A percentile compares a stretch with the other conserved stretches of the same genome.
These are phyloP conservation scores for Scedosporium apiospermum DNA, from an alignment of 2,329 filamentous ascomycete species.

Conservation along the genomic window DNA sequence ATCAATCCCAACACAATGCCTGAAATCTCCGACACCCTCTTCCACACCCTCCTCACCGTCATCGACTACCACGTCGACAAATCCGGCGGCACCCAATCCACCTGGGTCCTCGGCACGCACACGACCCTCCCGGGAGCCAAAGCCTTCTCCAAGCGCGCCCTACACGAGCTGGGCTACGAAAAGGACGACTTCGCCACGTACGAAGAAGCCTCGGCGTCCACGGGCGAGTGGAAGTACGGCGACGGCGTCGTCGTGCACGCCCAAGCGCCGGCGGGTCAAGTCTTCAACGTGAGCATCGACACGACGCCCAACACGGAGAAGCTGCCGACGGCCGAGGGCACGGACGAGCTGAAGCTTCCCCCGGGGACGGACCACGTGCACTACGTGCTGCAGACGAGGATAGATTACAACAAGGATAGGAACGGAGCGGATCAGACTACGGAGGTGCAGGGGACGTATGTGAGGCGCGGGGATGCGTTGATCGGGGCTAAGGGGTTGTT, in stretches of 20 bases:
- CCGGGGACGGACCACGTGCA: constrained; percentile 21
- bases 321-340: constrained; percentile 13
- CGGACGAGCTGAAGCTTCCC: constrained; percentile 14
- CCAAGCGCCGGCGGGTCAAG: constrained; percentile 23
- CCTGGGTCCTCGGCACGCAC: constrained; percentile 29
- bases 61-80: constrained; percentile 16
- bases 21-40: constrained; percentile 21
- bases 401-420: constrained; percentile 29
- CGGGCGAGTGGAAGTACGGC: constrained; percentile 23
- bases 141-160: constrained; percentile 19
- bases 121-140: constrained; percentile 26
- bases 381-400: constrained; percentile 31
- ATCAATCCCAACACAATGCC: neutral
- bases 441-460: constrained; percentile 29
- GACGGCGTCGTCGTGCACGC: constrained; percentile 29
- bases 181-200: constrained; percentile 27
- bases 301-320: constrained; percentile 26
- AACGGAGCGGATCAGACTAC: constrained; percentile 22
- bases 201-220: constrained; percentile 11
- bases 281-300: constrained; percentile 26
- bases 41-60: constrained; percentile 27
- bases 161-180: constrained; percentile 24
- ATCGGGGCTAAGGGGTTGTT: constrained; percentile 24
- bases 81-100: constrained; percentile 17
- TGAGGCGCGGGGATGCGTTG: constrained; percentile 21